Evolutionary conservation across 768 basidiomycete species (phyloP), one percentile per base, ranked within the genome.

Genomic region (Amanita jacksonii): DNA sequence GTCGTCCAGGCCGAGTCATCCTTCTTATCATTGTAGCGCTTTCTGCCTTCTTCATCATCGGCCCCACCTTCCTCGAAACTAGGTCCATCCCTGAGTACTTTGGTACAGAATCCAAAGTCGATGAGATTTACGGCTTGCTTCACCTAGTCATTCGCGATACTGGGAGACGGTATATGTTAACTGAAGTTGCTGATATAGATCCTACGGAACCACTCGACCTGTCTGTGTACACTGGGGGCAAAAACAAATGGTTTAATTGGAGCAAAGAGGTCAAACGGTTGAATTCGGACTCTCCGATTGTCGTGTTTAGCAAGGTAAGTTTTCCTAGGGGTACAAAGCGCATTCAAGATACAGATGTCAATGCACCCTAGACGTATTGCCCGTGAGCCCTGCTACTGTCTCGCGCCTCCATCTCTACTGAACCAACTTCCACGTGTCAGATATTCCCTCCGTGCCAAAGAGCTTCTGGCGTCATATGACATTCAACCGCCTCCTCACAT

Each of bases 301-400:
- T 89, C 35, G 77, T 90, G 9, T 88, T 90, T 54, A 88, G 85
- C 68, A 90, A 90, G 70, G 84, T 81, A 43, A 24, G 69, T 59
- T n/a, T n/a, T n/a, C n/a, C n/a, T n/a, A n/a, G n/a, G n/a, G n/a
- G n/a, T n/a, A n/a, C n/a, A n/a, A n/a, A n/a, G n/a, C n/a, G n/a
- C n/a, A n/a, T n/a, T n/a, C n/a, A n/a, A n/a, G n/a, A n/a, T n/a
- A n/a, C n/a, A n/a, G n/a, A n/a, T n/a, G n/a, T n/a, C 20, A 38
- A 41, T 28, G 23, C 28, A 10, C 47, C 18, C 31, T 37, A 84
- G 82, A 74, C 82, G 18, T 83, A 79, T 54, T 89, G 87, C 73
- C 77, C 74, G 84, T 87, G 56, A 51, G 79, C 72, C 22, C 33
- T 42, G 13, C 31, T 16, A 33, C 9, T 38, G 6, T 38, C 28